Percentiles rank a stretch among this genome's conserved stretches.
phyloP scores from a whole-genome alignment of 148 eudicot genomes.

The Chenopodium album region DNA sequence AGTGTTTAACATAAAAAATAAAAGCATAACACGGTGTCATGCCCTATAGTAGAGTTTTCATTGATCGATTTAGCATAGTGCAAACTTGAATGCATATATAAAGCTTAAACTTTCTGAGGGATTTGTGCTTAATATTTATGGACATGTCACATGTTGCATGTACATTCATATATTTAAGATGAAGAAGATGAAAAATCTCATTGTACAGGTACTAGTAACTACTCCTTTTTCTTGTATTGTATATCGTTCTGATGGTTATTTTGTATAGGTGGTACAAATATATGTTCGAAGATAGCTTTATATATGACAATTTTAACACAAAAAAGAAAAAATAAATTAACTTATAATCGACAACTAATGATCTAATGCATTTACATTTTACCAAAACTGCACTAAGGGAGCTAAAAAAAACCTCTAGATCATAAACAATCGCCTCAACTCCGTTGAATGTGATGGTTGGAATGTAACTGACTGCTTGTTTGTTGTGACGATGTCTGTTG shows the following conservation, averaged over 20 bases:
- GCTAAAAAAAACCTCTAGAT: slow-evolving; percentile 9
- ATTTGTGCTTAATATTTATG: not conserved
- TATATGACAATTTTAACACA: not conserved
- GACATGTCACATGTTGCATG: not conserved
- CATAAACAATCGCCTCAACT: slow-evolving; percentile 26
- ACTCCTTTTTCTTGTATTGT: slow-evolving; percentile 6
- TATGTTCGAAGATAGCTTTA: slow-evolving; percentile 3
- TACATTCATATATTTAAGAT: not conserved
- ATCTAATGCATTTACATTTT: slow-evolving; percentile 33
- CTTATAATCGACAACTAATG: slow-evolving; percentile 10
- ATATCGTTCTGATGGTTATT: slow-evolving; percentile 11
- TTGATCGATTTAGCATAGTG: not conserved
- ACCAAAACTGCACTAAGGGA: slow-evolving; percentile 23
- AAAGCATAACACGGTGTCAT: not conserved
- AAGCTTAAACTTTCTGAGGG: not conserved
- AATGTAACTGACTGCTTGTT: slow-evolving; percentile 33
- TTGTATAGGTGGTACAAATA: slow-evolving; percentile 12
- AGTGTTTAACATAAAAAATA: not conserved
- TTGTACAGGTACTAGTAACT: not conserved
- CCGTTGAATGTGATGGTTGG: slow-evolving; percentile 38
- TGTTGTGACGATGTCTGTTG: slow-evolving; percentile 43
- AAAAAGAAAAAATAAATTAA: not conserved
- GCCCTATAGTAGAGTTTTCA: not conserved
- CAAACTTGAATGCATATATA: not conserved
- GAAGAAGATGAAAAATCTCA: not conserved